These are phyloP conservation scores for Cercophora newfieldiana DNA, from an alignment of 495 filamentous ascomycete genomes.

Conservation along the genomic window DNA sequence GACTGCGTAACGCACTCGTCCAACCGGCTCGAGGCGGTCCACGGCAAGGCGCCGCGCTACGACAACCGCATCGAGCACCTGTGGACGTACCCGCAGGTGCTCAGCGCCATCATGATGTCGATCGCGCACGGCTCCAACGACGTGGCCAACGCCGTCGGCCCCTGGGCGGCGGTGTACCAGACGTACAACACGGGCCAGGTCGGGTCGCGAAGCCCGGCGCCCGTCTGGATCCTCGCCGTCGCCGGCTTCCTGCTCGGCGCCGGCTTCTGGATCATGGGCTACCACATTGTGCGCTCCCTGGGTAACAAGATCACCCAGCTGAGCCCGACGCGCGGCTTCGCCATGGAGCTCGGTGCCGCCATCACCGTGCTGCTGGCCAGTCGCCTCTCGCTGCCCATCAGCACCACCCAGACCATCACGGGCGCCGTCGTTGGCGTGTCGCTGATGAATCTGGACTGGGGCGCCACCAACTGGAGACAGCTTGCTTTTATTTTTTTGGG, in stretches of 20 bases:
- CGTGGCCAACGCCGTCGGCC: conserved; percentile 13
- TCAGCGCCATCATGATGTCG: background rate
- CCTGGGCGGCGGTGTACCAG: background rate
- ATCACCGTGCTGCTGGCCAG: background rate
- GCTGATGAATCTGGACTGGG: background rate
- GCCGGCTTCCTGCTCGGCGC: background rate
- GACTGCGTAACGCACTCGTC: too few species aligned
- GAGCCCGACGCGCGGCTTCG: background rate
- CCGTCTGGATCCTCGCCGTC: conserved; percentile 3
- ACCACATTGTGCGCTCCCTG: conserved; percentile 6
- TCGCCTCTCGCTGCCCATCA: background rate
- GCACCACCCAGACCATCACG: conserved; percentile 9
- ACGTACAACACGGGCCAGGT: background rate
- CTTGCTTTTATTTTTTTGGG: conserved; percentile 1
- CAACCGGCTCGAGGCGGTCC: background rate
- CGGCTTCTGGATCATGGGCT: background rate
- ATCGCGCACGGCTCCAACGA: conserved; percentile 11
- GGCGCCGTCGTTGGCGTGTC: conserved; percentile 1
- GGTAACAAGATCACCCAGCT: conserved; percentile 3
- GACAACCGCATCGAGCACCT: conserved; percentile 2
- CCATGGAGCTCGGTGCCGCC: conserved; percentile 7
- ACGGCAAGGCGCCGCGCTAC: background rate
- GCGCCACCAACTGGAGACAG: background rate
- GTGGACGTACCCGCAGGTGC: background rate
- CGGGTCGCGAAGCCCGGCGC: background rate